Base-by-base conservation (phyloP, 257 asterid species). In the Solanum peruvianum region DNA sequence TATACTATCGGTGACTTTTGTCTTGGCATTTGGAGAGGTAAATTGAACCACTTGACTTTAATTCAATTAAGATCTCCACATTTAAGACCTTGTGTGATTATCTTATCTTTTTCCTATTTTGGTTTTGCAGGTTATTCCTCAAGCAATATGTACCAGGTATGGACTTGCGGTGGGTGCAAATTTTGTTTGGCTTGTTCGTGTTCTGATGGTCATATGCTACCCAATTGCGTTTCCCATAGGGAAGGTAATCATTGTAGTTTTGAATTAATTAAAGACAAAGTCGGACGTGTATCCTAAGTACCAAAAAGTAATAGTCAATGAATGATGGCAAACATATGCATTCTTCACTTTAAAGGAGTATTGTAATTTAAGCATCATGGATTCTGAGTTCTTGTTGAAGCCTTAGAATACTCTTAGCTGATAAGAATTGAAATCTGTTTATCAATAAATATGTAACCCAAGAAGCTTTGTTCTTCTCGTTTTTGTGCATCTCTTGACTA, bases 111-210 rank as follows among this genome's bases (percentile, higher is more conserved):
- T 85, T 64, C 4, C 71, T 42, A 47, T 72, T 44, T 85, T 86
- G 42, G 87, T 49, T 83, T 89, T 42, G 70, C 92, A 97, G 99
- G 99, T 97, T 88, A 96, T 97, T 87, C 99, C 99, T 88, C 99
- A 97, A 96, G 99, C 99, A 69, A 95, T 96, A 90, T 97, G 99
- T 89, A 94, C 99, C 37, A 91, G 99, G 90, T 97, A 97, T 78
- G 99, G 99, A 90, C 99, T 97, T 90, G 96, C 98, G 37, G 97
- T 97, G 41, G 99, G 99, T 86, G 98, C 99, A 42, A 94, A 96
- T 85, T 90, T 97, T 66, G 92, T 94, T 83, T 96, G 98, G 98
- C 98, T 96, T 62, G 99, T 97, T 82, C 95, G 95, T 11, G 45
- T 97, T 87, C 91, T 97, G 86, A 94, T 97, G 99, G 45, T 96